Base-by-base conservation (phyloP, 306 rosid genomes). In the Cucurbita maxima region DNA sequence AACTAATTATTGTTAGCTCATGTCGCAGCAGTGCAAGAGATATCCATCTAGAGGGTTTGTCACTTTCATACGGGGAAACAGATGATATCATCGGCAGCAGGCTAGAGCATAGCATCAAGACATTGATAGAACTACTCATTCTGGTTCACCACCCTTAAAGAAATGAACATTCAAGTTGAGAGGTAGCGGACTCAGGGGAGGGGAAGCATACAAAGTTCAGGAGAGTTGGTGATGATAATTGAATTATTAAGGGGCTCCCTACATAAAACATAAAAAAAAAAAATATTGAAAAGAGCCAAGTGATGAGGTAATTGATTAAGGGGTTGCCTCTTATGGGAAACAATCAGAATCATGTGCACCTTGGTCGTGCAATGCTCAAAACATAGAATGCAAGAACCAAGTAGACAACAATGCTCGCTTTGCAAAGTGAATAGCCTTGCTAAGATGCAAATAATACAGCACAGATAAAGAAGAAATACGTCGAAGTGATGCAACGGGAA, bases 211-310 rank as follows among this genome's bases (percentile, higher is more conserved):
- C 67, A 34, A 60, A 19, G n/a, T 25, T 22, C 41, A 12, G 40
- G 6, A 8, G 12, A 67, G 19, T 67, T 67, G 54, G 55, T 30
- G 34, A 30, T 30, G 34, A 30, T 30, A 30, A 30, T 30, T 30
- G 34, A 30, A 30, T 30, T 30, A 30, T 30, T 30, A 30, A 30
- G 34, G 34, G 34, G 34, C 2, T 30, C 34, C 77, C 96, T 88
- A 76, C 77, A 79, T 80, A 45, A 51, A 76, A 74, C 76, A 14
- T 76, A 59, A 75, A 68, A 76, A 76, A 76, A 19, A 79, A 72
- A 70, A 73, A 69, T 76, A 44, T 47, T 71, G 36, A 75, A 62
- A 76, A 77, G 56, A 64, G 74, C 47, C 51, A 71, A 58, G 75
- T 74, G 59, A 63, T 52, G 43, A 58, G 70, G 48, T 7, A 52